Conservation (phyloP, 2,329 filamentous ascomycete species). For the Bipolaris sorokiniana region DNA sequence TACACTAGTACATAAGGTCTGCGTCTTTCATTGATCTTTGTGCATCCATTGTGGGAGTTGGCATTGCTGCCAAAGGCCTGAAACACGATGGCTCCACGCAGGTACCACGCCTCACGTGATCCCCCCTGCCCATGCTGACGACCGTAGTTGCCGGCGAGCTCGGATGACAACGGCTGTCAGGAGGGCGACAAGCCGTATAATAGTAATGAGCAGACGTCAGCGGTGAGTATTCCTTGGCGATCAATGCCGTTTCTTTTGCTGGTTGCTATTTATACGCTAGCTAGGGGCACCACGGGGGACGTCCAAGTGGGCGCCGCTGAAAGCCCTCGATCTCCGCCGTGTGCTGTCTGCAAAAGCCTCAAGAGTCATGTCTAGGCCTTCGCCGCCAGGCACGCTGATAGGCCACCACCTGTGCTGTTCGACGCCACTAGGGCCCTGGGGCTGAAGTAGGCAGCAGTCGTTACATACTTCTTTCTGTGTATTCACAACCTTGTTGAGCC, state of each 20-base stretch:
- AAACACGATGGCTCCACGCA: constrained; percentile 20
- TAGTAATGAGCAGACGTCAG: background rate
- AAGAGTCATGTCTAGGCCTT: background rate
- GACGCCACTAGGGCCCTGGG: background rate
- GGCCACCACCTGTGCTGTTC: background rate
- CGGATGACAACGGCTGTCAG: constrained; percentile 6
- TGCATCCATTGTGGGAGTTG: constrained; percentile 9
- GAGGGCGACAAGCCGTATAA: background rate
- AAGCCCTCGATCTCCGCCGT: background rate
- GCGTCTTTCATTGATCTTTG: constrained; percentile 7
- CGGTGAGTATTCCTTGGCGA: background rate
- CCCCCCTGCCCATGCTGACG: constrained; percentile 11
- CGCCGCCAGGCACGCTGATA: background rate
- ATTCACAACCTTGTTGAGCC: background rate
- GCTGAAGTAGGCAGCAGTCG: constrained; percentile 11
- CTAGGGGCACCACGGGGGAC: background rate
- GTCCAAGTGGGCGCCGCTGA: background rate
- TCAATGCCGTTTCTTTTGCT: background rate
- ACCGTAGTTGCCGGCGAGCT: background rate
- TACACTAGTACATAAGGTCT: background rate
- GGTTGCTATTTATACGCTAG: background rate
- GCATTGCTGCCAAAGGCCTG: constrained; percentile 14
- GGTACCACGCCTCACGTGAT: constrained; percentile 18
- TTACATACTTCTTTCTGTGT: background rate
- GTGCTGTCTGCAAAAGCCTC: background rate